A percentile compares a stretch with the other conserved stretches of the same genome.
Evolutionary conservation across 1,139 yeast genomes (phyloP).

Genomic region (Pichia sp.): DNA sequence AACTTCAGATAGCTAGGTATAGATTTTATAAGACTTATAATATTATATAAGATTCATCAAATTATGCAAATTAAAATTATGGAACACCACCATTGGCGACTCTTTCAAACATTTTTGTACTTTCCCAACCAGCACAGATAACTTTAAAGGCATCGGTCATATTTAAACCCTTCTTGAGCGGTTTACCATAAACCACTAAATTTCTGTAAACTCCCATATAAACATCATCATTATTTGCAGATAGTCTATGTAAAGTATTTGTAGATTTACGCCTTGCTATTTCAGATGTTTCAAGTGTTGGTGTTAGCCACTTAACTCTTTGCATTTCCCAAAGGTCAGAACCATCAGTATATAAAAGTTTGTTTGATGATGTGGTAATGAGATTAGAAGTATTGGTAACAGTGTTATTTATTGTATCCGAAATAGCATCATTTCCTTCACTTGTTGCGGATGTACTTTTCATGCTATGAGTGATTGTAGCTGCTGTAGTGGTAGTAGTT

Average conservation of each 20-base stretch:
- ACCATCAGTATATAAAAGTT: constrained; percentile 31
- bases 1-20: background rate
- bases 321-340: constrained; percentile 54
- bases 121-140: constrained; percentile 66
- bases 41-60: background rate
- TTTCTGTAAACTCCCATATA: constrained; percentile 51
- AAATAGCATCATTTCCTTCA: background rate
- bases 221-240: constrained; percentile 35
- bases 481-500: background rate
- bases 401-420: background rate
- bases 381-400: background rate
- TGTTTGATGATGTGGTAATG: background rate
- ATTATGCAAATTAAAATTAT: background rate
- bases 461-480: background rate
- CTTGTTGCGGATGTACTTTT: constrained; percentile 3
- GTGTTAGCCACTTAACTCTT: constrained; percentile 50
- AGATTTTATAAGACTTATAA: background rate
- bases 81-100: constrained; percentile 43
- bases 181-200: constrained; percentile 52
- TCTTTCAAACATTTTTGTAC: constrained; percentile 57
- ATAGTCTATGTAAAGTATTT: constrained; percentile 33
- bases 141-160: constrained; percentile 53
- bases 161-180: constrained; percentile 52
- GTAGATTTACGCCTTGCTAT: constrained; percentile 23
- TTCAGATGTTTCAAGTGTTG: constrained; percentile 23